Evolutionary conservation across 2,329 filamentous ascomycete species (phyloP).

Genomic region (Mollisia scopiformis): DNA sequence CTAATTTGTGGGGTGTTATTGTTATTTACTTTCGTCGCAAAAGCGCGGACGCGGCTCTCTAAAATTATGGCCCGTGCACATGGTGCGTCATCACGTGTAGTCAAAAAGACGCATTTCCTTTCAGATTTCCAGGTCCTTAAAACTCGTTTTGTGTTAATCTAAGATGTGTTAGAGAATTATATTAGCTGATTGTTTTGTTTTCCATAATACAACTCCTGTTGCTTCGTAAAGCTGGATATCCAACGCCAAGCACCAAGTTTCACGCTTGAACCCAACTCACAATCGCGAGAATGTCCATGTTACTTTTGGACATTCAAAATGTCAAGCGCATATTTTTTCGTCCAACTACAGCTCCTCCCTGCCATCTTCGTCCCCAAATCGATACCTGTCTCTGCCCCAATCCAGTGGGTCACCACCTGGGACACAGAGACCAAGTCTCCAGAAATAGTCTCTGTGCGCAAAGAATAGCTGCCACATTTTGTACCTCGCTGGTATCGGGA

Average conservation of each 20-base stretch:
- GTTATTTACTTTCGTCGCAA: not conserved
- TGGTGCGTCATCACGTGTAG: not conserved
- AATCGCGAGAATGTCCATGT: not conserved
- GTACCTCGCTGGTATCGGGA: slow-evolving; percentile 49
- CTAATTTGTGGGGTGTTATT: not conserved
- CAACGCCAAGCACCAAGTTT: not conserved
- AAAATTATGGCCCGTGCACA: not conserved
- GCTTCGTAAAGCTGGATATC: not conserved
- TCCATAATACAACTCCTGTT: too few species aligned
- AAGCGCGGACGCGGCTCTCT: too few species aligned
- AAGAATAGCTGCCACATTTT: slow-evolving; percentile 93
- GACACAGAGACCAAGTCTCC: slow-evolving; percentile 86
- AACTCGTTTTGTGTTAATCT: too few species aligned
- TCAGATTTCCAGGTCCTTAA: too few species aligned
- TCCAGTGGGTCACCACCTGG: slow-evolving; percentile 75
- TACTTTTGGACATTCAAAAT: not conserved
- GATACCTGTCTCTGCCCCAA: slow-evolving; percentile 60
- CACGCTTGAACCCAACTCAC: not conserved
- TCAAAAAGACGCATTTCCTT: not conserved
- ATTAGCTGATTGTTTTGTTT: too few species aligned
- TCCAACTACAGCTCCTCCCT: slow-evolving; percentile 3
- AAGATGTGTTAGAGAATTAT: too few species aligned
- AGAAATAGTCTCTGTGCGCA: slow-evolving; percentile 96
- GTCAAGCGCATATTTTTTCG: not conserved
- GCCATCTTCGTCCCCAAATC: slow-evolving; percentile 35